These are phyloP conservation scores for Teratosphaeria viscida DNA, from an alignment of 2,329 filamentous ascomycete species.

Conservation along the genomic window DNA sequence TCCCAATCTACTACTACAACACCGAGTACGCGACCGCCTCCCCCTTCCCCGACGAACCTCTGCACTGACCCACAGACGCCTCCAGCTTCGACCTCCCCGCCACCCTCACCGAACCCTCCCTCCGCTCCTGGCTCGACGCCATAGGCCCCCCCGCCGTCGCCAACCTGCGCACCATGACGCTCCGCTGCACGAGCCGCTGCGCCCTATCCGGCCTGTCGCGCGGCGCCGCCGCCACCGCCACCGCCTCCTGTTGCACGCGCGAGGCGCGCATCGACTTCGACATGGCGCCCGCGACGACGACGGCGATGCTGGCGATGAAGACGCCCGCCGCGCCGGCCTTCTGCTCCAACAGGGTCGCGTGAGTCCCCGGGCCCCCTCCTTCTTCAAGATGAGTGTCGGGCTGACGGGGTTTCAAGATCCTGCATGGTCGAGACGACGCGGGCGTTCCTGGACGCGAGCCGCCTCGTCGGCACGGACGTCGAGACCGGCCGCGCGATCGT, in stretches of 20 bases:
- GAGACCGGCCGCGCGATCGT: not conserved
- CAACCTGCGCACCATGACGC: not conserved
- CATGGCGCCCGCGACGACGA: not conserved
- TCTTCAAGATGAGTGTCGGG: too few species aligned
- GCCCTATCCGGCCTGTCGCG: not conserved
- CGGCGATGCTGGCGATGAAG: not conserved
- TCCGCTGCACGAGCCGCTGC: not conserved
- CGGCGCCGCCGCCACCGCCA: not conserved
- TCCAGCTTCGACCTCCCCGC: not conserved
- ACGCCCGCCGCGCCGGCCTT: not conserved
- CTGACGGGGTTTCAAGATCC: not conserved
- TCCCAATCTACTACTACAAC: not conserved
- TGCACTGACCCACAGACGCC: not conserved
- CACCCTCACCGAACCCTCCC: not conserved
- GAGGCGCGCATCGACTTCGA: not conserved
- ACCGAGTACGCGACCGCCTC: not conserved
- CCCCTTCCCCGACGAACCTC: not conserved
- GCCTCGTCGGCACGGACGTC: not conserved
- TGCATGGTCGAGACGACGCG: not conserved
- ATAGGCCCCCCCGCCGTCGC: not conserved
- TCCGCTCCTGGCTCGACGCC: not conserved
- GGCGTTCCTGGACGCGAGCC: not conserved
- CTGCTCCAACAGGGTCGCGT: not conserved
- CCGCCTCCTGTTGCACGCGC: not conserved
- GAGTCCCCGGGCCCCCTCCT: not conserved